Conservation (phyloP, 495 filamentous ascomycete species). For the Penicillium argentinense region DNA sequence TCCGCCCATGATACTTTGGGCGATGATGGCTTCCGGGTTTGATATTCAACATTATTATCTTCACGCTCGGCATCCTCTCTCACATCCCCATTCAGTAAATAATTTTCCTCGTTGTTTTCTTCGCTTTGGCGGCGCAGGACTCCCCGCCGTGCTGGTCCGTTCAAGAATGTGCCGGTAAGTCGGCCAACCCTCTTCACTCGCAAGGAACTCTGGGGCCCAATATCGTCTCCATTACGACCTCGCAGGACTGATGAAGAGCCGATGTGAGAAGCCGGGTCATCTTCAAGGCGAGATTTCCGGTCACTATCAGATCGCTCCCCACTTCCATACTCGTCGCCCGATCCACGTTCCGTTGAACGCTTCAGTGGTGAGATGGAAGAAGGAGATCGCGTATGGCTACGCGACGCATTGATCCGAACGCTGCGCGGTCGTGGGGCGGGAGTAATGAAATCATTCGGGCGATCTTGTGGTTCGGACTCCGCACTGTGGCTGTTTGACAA, state of each 20-base stretch:
- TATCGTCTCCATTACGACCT: conserved; percentile 51
- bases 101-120: conserved; percentile 54
- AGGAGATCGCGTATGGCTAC: conserved; percentile 38
- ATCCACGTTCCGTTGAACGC: conserved; percentile 36
- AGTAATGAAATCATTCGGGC: conserved; percentile 59
- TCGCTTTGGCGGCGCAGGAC: conserved; percentile 70
- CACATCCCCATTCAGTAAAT: conserved; percentile 30
- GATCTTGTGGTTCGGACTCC: conserved; percentile 26
- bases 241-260: conserved; percentile 53
- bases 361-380: conserved; percentile 42
- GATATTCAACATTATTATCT: conserved; percentile 30
- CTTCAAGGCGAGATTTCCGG: conserved; percentile 39
- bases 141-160: conserved; percentile 71
- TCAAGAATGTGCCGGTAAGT: conserved; percentile 69
- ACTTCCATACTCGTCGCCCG: conserved; percentile 37
- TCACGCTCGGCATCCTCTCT: conserved; percentile 26
- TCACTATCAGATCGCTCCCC: conserved; percentile 46
- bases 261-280: conserved; percentile 47
- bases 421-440: conserved; percentile 63
- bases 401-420: conserved; percentile 55
- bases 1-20: conserved; percentile 50
- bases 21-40: conserved; percentile 36
- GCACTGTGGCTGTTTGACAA: conserved; percentile 33
- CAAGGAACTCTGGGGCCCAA: conserved; percentile 64
- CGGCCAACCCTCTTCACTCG: conserved; percentile 73